Percentiles rank a stretch among this genome's conserved stretches.
phyloP scores from a whole-genome alignment of 148 eudicot genomes.

The Amaranthus cruentus region DNA sequence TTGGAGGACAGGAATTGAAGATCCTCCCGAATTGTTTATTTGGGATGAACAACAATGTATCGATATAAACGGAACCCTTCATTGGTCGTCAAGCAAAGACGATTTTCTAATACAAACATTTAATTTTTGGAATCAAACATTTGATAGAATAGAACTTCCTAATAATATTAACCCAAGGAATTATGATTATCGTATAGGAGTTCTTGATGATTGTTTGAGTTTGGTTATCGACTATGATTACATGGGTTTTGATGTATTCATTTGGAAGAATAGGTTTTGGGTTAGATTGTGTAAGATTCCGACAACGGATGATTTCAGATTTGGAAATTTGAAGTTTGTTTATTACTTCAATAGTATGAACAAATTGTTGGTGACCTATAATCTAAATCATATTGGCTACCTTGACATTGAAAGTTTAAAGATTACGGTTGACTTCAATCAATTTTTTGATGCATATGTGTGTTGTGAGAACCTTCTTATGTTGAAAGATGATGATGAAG shows the following conservation, averaged over 20 bases:
- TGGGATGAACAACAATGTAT: no score
- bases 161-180: neutral
- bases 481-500: neutral
- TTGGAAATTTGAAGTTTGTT: neutral
- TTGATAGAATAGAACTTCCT: neutral
- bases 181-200: neutral
- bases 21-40: neutral
- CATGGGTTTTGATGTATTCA: neutral
- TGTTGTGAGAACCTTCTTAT: slow-evolving; percentile 10
- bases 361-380: neutral
- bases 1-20: neutral
- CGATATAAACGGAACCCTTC: neutral
- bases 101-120: neutral
- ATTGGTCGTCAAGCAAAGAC: neutral
- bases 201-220: neutral
- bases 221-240: neutral
- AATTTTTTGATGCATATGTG: neutral
- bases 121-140: neutral
- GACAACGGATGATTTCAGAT: neutral
- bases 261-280: slow-evolving; percentile 8
- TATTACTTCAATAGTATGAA: neutral
- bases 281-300: neutral
- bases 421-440: neutral
- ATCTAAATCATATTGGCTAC: no score
- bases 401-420: neutral